Percentiles rank a stretch among this genome's conserved stretches.
Conservation (phyloP, 176 grass and related monocot genomes). For the Areca catechu region DNA sequence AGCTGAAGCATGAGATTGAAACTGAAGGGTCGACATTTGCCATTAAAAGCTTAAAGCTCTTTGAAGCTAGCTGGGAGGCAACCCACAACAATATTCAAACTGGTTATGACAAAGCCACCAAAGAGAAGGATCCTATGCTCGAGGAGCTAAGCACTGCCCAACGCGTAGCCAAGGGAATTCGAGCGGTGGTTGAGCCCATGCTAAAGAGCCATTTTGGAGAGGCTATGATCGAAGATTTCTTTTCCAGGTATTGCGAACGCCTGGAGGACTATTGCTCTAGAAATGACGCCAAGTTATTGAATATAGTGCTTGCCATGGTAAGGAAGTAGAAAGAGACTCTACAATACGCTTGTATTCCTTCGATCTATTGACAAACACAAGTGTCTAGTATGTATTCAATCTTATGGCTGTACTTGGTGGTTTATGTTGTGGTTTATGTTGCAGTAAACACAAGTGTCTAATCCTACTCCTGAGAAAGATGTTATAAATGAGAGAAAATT, state of each 20-base stretch:
- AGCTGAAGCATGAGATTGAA: conserved; percentile 25
- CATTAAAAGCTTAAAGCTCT: conserved; percentile 27
- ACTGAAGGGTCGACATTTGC: conserved; percentile 42
- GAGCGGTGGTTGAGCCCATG: conserved; percentile 44
- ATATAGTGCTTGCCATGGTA: conserved; percentile 34
- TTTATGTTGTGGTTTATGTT: too few relatives aligned
- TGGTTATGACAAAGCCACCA: too few relatives aligned
- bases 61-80: conserved; percentile 24
- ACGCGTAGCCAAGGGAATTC: conserved; percentile 9
- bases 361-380: too few relatives aligned
- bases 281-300: conserved; percentile 30
- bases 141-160: neutral
- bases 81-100: neutral
- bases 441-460: too few relatives aligned
- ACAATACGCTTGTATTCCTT: neutral
- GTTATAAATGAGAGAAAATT: too few relatives aligned
- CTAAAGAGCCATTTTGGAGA: conserved; percentile 38
- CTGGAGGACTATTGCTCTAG: conserved; percentile 26
- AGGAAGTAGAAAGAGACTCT: conserved; percentile 13
- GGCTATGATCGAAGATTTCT: conserved; percentile 32
- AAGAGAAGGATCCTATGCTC: too few relatives aligned
- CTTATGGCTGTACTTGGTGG: too few relatives aligned
- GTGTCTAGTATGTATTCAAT: too few relatives aligned
- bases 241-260: conserved; percentile 22
- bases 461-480: too few relatives aligned